Base-by-base conservation (phyloP, 441 rosid species). In the Erodium texanum region DNA sequence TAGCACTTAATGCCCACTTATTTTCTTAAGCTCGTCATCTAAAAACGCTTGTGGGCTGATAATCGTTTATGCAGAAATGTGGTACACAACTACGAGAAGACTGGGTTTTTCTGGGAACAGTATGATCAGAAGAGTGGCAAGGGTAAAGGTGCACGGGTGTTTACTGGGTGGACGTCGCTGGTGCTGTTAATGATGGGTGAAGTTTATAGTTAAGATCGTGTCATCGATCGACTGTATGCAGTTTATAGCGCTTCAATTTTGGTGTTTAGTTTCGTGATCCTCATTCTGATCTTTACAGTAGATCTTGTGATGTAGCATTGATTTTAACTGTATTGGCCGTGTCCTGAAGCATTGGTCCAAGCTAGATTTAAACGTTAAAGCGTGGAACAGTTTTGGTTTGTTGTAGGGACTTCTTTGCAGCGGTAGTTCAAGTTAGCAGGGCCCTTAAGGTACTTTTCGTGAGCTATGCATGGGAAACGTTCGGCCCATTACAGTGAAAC, bases 91-190 rank as follows among this genome's bases (percentile, higher is more conserved):
- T 90, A 92, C 79, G 73, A 85, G 69, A 72, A 79, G 71, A 90
- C 96, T 0, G 97, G 99, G 59, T 95, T 81, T 79, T 71, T 92
- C 66, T 95, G 99, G 99, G 99, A 95, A 75, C 99, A 95, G 74
- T 92, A 92, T 81, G 96, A 92, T 74, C 98, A 90, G 81, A 79
- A 64, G 77, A 87, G 78, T 27, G 98, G 98, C 24, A 84, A 73
- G 71, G 95, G 98, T 63, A 87, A 90, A 78, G 95, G 98, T 43
- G 79, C 95, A 0, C 92, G 97, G 0, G 73, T 82, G 36, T 92
- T 90, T 77, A 86, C 97, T 3, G 99, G 98, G 66, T 94, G 99
- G 99, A 87, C 98, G 59, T 64, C 96, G 0, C 94, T 94, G 52
- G 80, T 88, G 34, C 56, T 92, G 12, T 70, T 92, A 45, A 87